Evolutionary conservation across 192 early-diverging fungal genomes (phyloP).

Genomic region (Fimicolochytrium jonesii): DNA sequence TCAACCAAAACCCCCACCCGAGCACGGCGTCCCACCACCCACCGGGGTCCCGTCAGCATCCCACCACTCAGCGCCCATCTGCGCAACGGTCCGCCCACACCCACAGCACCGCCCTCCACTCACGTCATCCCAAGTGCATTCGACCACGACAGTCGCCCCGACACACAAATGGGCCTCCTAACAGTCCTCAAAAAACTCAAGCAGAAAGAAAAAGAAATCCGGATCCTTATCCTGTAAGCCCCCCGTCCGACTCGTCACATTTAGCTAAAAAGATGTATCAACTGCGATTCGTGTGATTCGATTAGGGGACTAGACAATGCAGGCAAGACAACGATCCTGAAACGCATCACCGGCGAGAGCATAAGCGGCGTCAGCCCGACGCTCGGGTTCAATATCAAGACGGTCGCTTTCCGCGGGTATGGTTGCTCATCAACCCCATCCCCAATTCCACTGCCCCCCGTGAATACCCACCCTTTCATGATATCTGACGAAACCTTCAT

Average conservation of each 20-base stretch:
- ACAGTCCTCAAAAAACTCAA: conserved; percentile 92
- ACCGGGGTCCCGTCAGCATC: no score
- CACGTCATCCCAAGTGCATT: no score
- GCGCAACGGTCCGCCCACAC: no score
- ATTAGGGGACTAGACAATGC: conserved; percentile 95
- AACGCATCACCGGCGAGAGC: conserved; percentile 89
- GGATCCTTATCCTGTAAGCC: conserved; percentile 81
- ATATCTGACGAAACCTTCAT: neutral
- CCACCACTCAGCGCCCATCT: no score
- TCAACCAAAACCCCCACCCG: no score
- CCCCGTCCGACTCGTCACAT: conserved; percentile 78
- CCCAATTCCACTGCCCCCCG: neutral
- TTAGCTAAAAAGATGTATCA: conserved; percentile 86
- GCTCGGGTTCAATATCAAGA: conserved; percentile 97
- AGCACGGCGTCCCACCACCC: no score
- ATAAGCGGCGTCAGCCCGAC: conserved; percentile 91
- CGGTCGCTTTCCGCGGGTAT: conserved; percentile 77
- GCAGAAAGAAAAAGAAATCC: conserved; percentile 89
- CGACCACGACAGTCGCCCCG: no score
- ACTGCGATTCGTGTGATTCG: conserved; percentile 87
- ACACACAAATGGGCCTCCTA: conserved; percentile 78
- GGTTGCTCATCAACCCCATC: neutral
- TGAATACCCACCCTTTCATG: neutral
- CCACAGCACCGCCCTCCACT: no score
- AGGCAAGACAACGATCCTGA: conserved; percentile 97